Base-by-base conservation (phyloP, 1,284 basidiomycete genomes). In the Boletus sp. region DNA sequence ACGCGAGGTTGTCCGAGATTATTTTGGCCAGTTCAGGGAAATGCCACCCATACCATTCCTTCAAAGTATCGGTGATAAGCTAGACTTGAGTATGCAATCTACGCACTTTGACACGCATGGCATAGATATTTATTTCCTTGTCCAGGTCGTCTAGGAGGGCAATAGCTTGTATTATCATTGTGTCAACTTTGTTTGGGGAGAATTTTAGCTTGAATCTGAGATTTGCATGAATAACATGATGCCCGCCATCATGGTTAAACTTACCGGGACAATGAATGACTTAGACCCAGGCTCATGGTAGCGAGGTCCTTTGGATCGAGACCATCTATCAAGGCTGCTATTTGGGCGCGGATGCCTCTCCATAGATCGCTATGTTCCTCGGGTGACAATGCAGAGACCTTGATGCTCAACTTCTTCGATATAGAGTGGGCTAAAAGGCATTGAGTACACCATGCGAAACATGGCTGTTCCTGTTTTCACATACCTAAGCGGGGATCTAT, bases 11-110 rank as follows among this genome's bases (percentile, higher is more conserved):
- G 76, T 99, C 95, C 56, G 87, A 83, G 58, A 98, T 89, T 68
- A 99, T 97, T 76, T 98, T 98, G 60, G 88, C 91, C 88, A 99
- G 92, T 72, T 99, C 95, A 9, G 95, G 95, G 81, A 98, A 98
- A 75, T 99, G 95, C 95, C 95, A 99, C 20, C 95, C 95, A 65
- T 98, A 99, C 95, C 95, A 99, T 80, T 98, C 95, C 91, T 93
- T 56, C 7, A 52, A 46, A 5, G 35, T n/a, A 33, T 56, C 46
- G 49, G 40, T 48, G 25, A 48, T n/a, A 36, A 27, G 17, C 23
- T 13, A 41, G 20, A 9, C 22, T 26, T 12, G 20, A 33, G 17
- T 25, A 20, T n/a, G 33, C 3, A 39, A n/a, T 27, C 14, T 26
- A 60, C 76, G 19, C 54, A 91, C 91, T 81, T 98, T 98, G 48